Evolutionary conservation across 164 flowering plant species (phyloP).

Genomic region (Stephania japonica): DNA sequence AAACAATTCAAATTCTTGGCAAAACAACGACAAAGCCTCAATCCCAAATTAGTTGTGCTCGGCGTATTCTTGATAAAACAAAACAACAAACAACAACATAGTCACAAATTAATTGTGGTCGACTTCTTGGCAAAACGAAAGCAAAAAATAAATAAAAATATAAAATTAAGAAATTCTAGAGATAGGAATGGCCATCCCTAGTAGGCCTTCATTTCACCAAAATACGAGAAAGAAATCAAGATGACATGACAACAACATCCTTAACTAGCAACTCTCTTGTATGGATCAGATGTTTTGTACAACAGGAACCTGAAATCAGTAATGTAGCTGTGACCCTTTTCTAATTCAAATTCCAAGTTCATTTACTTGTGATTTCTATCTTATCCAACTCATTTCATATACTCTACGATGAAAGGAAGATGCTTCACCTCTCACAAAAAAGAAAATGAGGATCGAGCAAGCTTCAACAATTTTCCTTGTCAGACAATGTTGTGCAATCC

Average conservation of each 20-base stretch:
- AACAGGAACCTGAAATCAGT: not conserved
- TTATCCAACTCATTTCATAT: not conserved
- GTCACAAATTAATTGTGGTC: no score
- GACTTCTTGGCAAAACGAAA: no score
- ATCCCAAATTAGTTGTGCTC: no score
- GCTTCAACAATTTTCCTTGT: not conserved
- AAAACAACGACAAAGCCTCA: no score
- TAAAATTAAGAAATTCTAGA: not conserved
- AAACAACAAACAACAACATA: no score
- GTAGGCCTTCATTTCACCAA: not conserved
- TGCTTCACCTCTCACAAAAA: not conserved
- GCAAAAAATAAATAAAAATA: no score
- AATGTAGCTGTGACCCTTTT: not conserved
- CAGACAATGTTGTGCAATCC: constrained; percentile 62
- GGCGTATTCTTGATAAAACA: no score
- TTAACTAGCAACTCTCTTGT: not conserved
- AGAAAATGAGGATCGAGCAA: constrained; percentile 5
- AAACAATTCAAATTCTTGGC: not conserved
- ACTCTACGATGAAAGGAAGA: not conserved
- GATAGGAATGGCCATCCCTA: not conserved
- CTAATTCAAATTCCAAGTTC: not conserved
- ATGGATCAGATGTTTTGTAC: not conserved
- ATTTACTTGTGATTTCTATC: not conserved
- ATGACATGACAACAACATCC: not conserved
- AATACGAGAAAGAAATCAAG: not conserved